Percentiles rank a stretch among this genome's conserved stretches.
phyloP scores from a whole-genome alignment of 2,329 filamentous ascomycete species.

The Trichoderma endophyticum region DNA sequence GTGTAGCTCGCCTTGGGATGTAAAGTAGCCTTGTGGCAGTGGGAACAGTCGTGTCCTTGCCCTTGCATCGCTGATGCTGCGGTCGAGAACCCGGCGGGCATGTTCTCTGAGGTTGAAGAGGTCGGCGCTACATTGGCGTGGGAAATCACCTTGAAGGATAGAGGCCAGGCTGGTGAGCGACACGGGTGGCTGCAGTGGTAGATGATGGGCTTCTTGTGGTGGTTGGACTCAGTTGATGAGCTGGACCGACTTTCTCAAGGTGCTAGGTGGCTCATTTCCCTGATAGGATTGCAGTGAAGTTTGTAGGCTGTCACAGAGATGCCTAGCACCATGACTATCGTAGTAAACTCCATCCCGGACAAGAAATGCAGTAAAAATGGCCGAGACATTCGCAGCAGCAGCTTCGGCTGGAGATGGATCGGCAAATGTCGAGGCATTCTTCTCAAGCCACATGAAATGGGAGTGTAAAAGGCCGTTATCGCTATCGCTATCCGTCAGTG shows the following conservation, averaged over 20 bases:
- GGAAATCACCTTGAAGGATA: background rate
- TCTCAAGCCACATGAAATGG: background rate
- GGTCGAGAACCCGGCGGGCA: background rate
- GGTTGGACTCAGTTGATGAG: background rate
- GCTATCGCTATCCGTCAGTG: background rate
- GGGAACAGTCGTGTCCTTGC: background rate
- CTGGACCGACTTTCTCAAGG: background rate
- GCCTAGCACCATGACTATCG: background rate
- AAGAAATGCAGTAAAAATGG: background rate
- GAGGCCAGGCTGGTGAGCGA: background rate
- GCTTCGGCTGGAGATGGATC: background rate
- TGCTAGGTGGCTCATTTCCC: background rate
- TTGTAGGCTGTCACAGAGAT: background rate
- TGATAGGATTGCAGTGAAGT: background rate
- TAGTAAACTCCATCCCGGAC: background rate
- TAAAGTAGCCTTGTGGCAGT: background rate
- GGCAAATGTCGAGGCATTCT: background rate
- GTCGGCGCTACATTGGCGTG: background rate
- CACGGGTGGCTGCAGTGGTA: rapidly evolving
- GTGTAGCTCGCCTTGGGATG: background rate
- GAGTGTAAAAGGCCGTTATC: background rate
- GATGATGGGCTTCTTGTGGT: background rate
- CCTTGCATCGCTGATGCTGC: background rate
- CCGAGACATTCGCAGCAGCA: background rate
- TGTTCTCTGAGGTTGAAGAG: background rate